Percentiles rank a stretch among this genome's conserved stretches.
Conservation (phyloP, 2,329 filamentous ascomycete genomes). For the Colletotrichum horii region DNA sequence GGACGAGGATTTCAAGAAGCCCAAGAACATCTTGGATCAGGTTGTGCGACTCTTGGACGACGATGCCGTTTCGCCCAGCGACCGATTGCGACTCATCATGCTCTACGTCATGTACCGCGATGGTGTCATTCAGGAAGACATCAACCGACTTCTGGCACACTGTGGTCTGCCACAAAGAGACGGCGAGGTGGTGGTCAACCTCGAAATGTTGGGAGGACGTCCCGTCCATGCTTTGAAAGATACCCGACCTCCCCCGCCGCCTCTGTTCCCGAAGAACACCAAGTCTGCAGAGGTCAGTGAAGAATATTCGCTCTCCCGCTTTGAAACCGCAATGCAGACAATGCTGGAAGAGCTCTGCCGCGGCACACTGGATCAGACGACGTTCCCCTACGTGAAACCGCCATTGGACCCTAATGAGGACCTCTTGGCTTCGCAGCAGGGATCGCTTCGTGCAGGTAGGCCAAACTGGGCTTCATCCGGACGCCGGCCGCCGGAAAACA, state of each 20-base stretch:
- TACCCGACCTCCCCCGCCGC: constrained; percentile 64
- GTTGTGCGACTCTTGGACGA: constrained; percentile 90
- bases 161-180: constrained; percentile 78
- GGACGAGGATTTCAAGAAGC: constrained; percentile 90
- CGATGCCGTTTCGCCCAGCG: constrained; percentile 70
- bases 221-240: constrained; percentile 75
- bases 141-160: constrained; percentile 84
- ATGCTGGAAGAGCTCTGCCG: constrained; percentile 78
- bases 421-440: constrained; percentile 60
- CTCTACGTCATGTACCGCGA: constrained; percentile 87
- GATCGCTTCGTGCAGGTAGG: constrained; percentile 87
- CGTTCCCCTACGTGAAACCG: constrained; percentile 77
- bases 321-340: constrained; percentile 80
- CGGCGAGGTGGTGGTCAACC: constrained; percentile 74
- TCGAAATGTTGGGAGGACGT: constrained; percentile 82
- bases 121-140: constrained; percentile 82
- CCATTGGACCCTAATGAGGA: constrained; percentile 69
- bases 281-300: constrained; percentile 64
- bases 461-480: constrained; percentile 93
- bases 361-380: constrained; percentile 68
- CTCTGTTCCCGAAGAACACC: constrained; percentile 75
- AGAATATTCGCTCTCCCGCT: constrained; percentile 86
- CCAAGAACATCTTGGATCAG: constrained; percentile 86
- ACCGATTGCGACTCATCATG: constrained; percentile 84
- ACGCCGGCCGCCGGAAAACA: constrained; percentile 74